Evolutionary conservation across 176 grass and related monocot species (phyloP).

Genomic region (Elaeis guineensis): DNA sequence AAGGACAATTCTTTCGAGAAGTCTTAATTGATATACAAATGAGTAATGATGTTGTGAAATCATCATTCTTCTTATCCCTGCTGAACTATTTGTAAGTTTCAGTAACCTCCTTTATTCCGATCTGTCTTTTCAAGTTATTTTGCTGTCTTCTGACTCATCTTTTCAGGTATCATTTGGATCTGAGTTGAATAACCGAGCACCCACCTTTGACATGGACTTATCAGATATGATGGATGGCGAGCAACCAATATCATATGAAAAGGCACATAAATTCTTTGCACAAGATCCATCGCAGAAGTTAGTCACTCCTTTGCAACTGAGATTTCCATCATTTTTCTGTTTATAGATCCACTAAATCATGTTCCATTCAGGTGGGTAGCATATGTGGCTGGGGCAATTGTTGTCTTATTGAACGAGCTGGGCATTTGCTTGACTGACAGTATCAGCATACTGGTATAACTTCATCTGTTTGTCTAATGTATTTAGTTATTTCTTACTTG

Average conservation of each 20-base stretch:
- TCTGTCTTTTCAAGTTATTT: too few relatives aligned
- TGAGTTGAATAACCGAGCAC: constrained; percentile 82
- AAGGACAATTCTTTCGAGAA: too few relatives aligned
- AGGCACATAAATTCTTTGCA: constrained; percentile 63
- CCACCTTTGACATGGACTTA: constrained; percentile 94
- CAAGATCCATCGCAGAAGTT: constrained; percentile 88
- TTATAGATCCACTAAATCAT: too few relatives aligned
- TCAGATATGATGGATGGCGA: constrained; percentile 89
- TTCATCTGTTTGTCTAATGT: not conserved
- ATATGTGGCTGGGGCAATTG: constrained; percentile 92
- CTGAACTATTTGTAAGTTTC: too few relatives aligned
- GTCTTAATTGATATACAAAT: too few relatives aligned
- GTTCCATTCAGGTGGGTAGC: constrained; percentile 68
- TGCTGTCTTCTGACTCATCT: constrained; percentile 4
- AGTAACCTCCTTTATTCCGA: too few relatives aligned
- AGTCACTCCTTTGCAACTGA: not conserved
- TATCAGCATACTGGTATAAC: constrained; percentile 73
- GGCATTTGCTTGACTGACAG: constrained; percentile 70
- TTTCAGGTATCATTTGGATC: constrained; percentile 89
- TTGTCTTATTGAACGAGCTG: constrained; percentile 87
- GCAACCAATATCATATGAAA: constrained; percentile 73
- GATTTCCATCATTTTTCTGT: not conserved
- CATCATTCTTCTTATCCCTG: too few relatives aligned
- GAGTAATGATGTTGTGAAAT: too few relatives aligned
- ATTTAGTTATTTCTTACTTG: too few relatives aligned